phyloP scores from a whole-genome alignment of 2,329 filamentous ascomycete genomes.

The Ceratocystis ficicola region DNA sequence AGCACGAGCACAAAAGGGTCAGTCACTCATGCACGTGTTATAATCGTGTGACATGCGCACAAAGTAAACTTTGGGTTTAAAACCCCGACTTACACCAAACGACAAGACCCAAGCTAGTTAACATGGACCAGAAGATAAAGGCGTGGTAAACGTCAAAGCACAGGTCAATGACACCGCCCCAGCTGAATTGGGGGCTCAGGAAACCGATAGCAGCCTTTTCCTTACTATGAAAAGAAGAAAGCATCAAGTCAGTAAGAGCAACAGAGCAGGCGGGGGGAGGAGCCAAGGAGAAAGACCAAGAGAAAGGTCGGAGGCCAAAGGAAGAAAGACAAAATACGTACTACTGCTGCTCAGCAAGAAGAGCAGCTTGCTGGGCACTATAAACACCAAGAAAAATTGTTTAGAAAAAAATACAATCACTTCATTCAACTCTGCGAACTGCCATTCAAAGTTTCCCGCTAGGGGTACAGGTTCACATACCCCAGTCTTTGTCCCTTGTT shows the following conservation, averaged over 20 bases:
- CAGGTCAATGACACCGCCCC: constrained; percentile 64
- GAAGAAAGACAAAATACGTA: constrained; percentile 33
- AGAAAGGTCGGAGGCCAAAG: neutral
- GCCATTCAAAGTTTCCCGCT: constrained; percentile 32
- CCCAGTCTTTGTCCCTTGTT: constrained; percentile 85
- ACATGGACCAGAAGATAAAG: constrained; percentile 92
- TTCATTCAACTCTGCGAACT: constrained; percentile 7
- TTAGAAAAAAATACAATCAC: constrained; percentile 21
- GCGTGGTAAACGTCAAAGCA: constrained; percentile 85
- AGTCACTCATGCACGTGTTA: neutral
- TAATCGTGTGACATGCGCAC: neutral
- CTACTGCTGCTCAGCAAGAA: constrained; percentile 19
- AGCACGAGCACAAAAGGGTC: constrained; percentile 6
- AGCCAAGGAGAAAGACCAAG: neutral
- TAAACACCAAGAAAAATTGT: constrained; percentile 16
- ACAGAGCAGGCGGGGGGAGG: neutral
- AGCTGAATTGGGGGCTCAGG: constrained; percentile 60
- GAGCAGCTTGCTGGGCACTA: constrained; percentile 21
- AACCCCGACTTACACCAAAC: constrained; percentile 69
- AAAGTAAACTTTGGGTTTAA: neutral
- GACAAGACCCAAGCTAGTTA: constrained; percentile 76
- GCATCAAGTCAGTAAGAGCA: constrained; percentile 12
- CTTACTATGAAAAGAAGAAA: constrained; percentile 43
- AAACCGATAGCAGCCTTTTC: constrained; percentile 59
- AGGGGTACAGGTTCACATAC: constrained; percentile 93